Percentiles rank a stretch among this genome's conserved stretches.
Conservation (phyloP, 192 early-diverging fungal species). For the Podila verticillata region DNA sequence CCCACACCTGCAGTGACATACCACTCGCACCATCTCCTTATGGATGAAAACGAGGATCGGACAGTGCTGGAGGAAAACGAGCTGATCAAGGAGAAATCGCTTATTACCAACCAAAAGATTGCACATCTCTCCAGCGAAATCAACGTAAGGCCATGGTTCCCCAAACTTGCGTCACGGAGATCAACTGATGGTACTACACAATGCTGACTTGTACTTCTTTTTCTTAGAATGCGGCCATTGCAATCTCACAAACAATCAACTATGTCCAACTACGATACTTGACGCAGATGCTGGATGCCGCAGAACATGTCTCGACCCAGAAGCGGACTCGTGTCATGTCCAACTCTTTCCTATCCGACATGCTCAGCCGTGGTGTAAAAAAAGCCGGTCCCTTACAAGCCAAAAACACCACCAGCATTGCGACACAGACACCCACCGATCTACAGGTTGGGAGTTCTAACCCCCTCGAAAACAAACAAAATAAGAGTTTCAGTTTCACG, state of each 20-base stretch:
- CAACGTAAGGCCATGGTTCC: constrained; percentile 16
- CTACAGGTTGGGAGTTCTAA: neutral
- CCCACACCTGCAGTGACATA: constrained; percentile 26
- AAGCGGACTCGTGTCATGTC: constrained; percentile 43
- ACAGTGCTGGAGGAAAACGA: constrained; percentile 47
- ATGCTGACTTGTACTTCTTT: neutral
- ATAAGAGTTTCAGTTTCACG: constrained; percentile 20
- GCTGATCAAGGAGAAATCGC: constrained; percentile 27
- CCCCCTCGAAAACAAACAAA: constrained; percentile 12
- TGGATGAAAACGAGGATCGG: constrained; percentile 32
- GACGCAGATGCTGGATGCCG: constrained; percentile 48
- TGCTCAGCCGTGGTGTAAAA: constrained; percentile 47
- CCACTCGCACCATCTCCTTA: constrained; percentile 20
- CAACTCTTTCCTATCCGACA: constrained; percentile 46
- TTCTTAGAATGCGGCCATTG: constrained; percentile 32
- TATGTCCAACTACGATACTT: constrained; percentile 44
- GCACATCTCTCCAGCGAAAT: constrained; percentile 32
- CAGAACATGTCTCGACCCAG: constrained; percentile 42
- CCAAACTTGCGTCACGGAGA: too few relatives aligned
- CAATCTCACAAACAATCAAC: constrained; percentile 48
- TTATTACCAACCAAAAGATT: constrained; percentile 42
- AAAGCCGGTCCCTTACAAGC: constrained; percentile 16
- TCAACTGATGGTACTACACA: too few relatives aligned
- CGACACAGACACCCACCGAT: constrained; percentile 30
- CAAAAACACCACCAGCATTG: constrained; percentile 22